A percentile compares a stretch with the other conserved stretches of the same genome.
Evolutionary conservation across 148 eudicot species (phyloP).

Genomic region (Fagopyrum homotropicum): DNA sequence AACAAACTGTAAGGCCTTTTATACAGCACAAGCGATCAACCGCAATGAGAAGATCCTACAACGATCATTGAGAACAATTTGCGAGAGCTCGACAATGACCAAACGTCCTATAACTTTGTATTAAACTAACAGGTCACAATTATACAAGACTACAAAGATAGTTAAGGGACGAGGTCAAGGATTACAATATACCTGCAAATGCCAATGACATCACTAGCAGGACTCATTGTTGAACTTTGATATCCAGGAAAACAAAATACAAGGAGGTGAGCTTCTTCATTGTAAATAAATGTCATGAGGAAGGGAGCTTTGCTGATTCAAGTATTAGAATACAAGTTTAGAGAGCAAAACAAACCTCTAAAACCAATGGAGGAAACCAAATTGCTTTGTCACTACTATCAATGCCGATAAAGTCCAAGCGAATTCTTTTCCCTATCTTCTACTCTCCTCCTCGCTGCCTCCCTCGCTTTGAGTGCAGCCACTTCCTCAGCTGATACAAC

Average conservation of each 20-base stretch:
- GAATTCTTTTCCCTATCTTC: slow-evolving; percentile 66
- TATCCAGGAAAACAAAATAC: not conserved
- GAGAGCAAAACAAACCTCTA: slow-evolving; percentile 5
- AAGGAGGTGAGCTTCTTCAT: not conserved
- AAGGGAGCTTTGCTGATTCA: not conserved
- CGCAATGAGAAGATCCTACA: not conserved
- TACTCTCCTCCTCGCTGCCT: slow-evolving; percentile 91
- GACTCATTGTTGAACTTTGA: not conserved
- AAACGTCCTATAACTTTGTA: not conserved
- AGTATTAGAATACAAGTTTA: not conserved
- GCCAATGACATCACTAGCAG: not conserved
- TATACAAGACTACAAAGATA: not conserved
- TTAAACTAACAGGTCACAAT: not conserved
- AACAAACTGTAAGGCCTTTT: not conserved
- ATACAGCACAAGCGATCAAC: not conserved
- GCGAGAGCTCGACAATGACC: not conserved
- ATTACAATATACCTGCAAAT: not conserved
- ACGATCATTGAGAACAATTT: no score
- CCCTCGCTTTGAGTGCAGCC: slow-evolving; percentile 89
- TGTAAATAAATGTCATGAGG: not conserved
- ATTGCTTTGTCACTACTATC: slow-evolving; percentile 16
- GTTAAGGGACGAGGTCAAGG: not conserved
- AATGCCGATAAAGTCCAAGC: slow-evolving; percentile 77
- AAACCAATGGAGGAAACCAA: not conserved
- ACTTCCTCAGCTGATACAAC: slow-evolving; percentile 45